Base-by-base conservation (phyloP, 2,329 filamentous ascomycete species). In the Fusarium humuli region DNA sequence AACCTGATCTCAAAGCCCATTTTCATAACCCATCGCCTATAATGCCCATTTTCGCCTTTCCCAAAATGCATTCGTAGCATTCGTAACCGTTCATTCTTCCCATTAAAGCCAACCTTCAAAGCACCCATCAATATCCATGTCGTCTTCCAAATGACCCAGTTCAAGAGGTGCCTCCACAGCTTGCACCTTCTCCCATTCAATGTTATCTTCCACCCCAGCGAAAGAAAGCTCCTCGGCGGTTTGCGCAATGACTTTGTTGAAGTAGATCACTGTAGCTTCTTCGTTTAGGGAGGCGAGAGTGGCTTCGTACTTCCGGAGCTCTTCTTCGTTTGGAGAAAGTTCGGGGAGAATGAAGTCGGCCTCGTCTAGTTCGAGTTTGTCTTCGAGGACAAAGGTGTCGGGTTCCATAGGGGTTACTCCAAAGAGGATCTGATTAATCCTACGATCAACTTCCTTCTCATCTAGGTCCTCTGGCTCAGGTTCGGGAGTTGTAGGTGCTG, bases 11-110 rank as follows among this genome's bases (percentile, higher is more conserved):
- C 40, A 45, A 30, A 30, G 11, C 20, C 25, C 23, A 52, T 22
- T 5, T 7, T 49, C 20, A 27, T 40, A 60, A 25, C 46, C 63
- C 45, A 32, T 44, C 16, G 52, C 46, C 61, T 49, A 25, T 53
- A 18, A 40, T 60, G 13, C 32, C 13, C 46, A 23, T 20, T 40
- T 6, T 16, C 34, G 22, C 23, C 27, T 29, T 34, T 53, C 44
- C 47, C 48, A 25, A 16, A 6, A 14, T 44, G 37, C 10, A 30
- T 34, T 29, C 12, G 9, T 9, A 46, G 13, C 22, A 22, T 22
- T 22, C 22, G 22, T 22, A 22, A 22, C 13, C 16, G n/a, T 12
- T 40, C 30, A 37, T 48, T 7, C 10, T 25, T 13, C 23, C 10
- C 0, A 8, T 30, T 16, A 49, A 48, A 61, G 34, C 40, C 45